These are phyloP conservation scores for Phialocephala subalpina DNA, from an alignment of 2,329 filamentous ascomycete species.

Conservation along the genomic window DNA sequence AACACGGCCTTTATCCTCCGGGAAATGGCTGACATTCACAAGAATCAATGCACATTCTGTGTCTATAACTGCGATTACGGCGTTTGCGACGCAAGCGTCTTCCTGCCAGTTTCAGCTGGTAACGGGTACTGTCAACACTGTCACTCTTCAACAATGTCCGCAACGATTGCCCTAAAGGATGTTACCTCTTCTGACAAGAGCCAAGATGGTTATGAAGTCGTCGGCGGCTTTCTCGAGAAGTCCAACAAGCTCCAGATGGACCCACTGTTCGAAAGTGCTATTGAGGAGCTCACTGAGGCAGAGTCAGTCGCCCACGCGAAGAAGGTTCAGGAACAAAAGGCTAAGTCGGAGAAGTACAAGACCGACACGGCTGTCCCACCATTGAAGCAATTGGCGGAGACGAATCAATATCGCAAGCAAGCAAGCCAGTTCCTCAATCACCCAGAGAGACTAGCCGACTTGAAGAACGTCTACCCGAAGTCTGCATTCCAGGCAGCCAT, in stretches of 20 bases:
- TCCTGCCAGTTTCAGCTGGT: conserved; percentile 27
- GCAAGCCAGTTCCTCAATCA: background rate
- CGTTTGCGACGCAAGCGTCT: conserved; percentile 23
- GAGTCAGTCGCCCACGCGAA: too few relatives aligned
- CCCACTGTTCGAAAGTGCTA: too few relatives aligned
- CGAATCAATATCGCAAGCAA: conserved; percentile 2
- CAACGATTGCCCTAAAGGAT: too few relatives aligned
- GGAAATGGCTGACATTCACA: conserved; percentile 12
- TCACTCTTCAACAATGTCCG: too few relatives aligned
- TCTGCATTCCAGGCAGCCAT: background rate
- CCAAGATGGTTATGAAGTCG: too few relatives aligned
- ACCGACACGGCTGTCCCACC: background rate
- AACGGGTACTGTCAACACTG: conserved; percentile 30
- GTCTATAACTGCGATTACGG: conserved; percentile 28
- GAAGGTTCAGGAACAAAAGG: background rate
- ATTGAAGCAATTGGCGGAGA: conserved; percentile 19
- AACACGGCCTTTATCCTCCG: too few relatives aligned
- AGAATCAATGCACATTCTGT: conserved; percentile 32
- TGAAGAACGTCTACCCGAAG: background rate
- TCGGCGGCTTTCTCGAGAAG: too few relatives aligned
- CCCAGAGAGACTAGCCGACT: background rate
- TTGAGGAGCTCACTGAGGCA: too few relatives aligned
- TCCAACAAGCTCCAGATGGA: too few relatives aligned
- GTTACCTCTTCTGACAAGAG: too few relatives aligned
- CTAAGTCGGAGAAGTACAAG: background rate